A percentile compares a stretch with the other conserved stretches of the same genome.
Conservation (phyloP, 495 filamentous ascomycete genomes). For the Podospora anserina region DNA sequence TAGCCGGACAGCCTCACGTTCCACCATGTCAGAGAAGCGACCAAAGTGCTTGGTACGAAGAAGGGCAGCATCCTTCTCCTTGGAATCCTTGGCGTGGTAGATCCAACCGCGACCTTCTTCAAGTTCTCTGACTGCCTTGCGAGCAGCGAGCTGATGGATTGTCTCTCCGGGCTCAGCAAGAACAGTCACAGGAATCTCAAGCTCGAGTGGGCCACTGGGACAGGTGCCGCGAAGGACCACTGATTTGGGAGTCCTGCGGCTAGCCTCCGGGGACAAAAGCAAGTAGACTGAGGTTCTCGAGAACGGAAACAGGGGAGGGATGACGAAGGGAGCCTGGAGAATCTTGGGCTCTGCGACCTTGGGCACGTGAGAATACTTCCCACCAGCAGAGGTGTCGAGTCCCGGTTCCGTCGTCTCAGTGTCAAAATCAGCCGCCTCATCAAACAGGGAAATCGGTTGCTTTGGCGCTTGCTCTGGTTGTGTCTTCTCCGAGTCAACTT, state of each 20-base stretch:
- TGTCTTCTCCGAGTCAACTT: conserved; percentile 11
- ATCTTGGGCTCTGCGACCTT: conserved; percentile 49
- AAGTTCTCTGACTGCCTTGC: conserved; percentile 63
- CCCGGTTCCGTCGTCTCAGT: conserved; percentile 34
- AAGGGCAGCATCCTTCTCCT: conserved; percentile 36
- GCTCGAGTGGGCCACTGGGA: conserved; percentile 52
- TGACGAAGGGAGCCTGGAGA: conserved; percentile 59
- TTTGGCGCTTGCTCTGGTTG: conserved; percentile 18
- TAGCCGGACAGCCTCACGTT: conserved; percentile 60
- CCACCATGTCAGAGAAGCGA: conserved; percentile 53
- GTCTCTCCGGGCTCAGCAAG: conserved; percentile 50
- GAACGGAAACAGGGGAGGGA: conserved; percentile 64
- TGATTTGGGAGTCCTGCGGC: conserved; percentile 48
- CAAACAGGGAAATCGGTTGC: conserved; percentile 58
- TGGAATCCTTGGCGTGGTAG: conserved; percentile 42
- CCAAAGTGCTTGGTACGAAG: conserved; percentile 49
- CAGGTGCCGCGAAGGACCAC: conserved; percentile 56
- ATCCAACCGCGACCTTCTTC: conserved; percentile 69
- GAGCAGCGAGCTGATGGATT: conserved; percentile 67
- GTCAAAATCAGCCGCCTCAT: conserved; percentile 43
- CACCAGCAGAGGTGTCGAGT: conserved; percentile 23
- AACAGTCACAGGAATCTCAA: conserved; percentile 59
- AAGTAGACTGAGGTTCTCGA: conserved; percentile 61
- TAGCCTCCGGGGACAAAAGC: conserved; percentile 50
- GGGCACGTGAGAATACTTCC: conserved; percentile 49